A percentile compares a stretch with the other conserved stretches of the same genome.
Evolutionary conservation across 1,284 basidiomycete genomes (phyloP).

Genomic region (Laetiporus sulphureus): DNA sequence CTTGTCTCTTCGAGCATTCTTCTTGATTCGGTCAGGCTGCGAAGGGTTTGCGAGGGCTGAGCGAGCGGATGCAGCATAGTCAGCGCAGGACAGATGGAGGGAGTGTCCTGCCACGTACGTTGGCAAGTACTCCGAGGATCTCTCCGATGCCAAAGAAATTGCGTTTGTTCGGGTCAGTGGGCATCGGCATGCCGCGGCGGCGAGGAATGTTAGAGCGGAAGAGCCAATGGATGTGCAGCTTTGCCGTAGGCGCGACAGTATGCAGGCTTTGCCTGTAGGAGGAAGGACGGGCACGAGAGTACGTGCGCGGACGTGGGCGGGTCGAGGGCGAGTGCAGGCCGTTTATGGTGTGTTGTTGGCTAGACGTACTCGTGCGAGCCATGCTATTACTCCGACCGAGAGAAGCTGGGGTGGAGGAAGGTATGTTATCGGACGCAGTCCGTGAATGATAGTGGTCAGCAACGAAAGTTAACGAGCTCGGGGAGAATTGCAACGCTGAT

Average conservation of each 20-base stretch:
- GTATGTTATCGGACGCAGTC: too few relatives aligned
- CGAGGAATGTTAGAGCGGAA: conserved; percentile 67
- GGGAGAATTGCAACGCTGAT: too few relatives aligned
- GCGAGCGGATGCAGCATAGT: conserved; percentile 9
- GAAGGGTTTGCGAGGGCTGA: conserved; percentile 71
- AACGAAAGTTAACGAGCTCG: too few relatives aligned
- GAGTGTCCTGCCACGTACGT: conserved; percentile 57
- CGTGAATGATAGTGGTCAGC: too few relatives aligned
- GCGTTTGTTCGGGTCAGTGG: conserved; percentile 51
- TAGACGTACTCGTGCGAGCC: conserved; percentile 17
- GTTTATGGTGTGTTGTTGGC: conserved; percentile 6
- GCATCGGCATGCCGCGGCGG: conserved; percentile 50
- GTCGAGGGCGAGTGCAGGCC: conserved; percentile 17
- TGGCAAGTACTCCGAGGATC: conserved; percentile 68
- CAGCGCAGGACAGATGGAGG: conserved; percentile 8
- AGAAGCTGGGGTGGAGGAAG: too few relatives aligned
- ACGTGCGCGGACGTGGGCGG: conserved; percentile 12
- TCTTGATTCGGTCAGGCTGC: conserved; percentile 71
- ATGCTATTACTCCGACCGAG: too few relatives aligned
- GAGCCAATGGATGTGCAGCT: conserved; percentile 50
- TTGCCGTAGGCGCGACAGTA: conserved; percentile 14
- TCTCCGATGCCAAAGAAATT: conserved; percentile 78
- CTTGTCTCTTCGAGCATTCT: conserved; percentile 70
- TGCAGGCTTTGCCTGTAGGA: conserved; percentile 22
- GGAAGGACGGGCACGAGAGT: conserved; percentile 14